Percentiles rank a stretch among this genome's conserved stretches.
phyloP scores from a whole-genome alignment of 495 filamentous ascomycete species.

The Aspergillus bertholletiae region DNA sequence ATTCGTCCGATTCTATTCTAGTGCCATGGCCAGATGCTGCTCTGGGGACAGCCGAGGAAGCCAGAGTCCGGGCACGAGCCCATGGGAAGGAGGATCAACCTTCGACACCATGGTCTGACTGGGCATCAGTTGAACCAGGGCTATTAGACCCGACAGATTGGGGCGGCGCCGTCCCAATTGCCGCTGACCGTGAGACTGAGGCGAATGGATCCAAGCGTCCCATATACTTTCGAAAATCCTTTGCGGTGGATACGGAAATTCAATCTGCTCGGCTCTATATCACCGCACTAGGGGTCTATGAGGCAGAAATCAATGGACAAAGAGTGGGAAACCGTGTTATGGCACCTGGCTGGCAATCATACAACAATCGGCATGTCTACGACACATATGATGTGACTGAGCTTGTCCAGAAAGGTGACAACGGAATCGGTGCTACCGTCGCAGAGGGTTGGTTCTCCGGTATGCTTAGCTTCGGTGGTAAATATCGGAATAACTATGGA shows the following conservation, averaged over 20 bases:
- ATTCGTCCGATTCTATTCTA: constrained; percentile 14
- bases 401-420: constrained; percentile 27
- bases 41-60: constrained; percentile 9
- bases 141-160: constrained; percentile 5
- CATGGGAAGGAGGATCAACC: background rate
- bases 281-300: constrained; percentile 43
- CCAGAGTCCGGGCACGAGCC: constrained; percentile 8
- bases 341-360: constrained; percentile 47
- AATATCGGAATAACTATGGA: constrained; percentile 32
- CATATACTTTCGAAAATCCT: constrained; percentile 2
- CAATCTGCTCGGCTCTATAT: constrained; percentile 35
- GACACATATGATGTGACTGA: constrained; percentile 47
- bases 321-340: constrained; percentile 34
- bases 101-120: constrained; percentile 10
- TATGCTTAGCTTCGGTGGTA: constrained; percentile 31
- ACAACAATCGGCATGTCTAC: constrained; percentile 41
- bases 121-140: constrained; percentile 8
- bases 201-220: constrained; percentile 1
- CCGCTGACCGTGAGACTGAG: constrained; percentile 1
- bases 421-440: constrained; percentile 42
- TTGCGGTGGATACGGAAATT: background rate
- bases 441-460: constrained; percentile 53
- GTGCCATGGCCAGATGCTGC: constrained; percentile 11
- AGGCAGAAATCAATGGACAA: constrained; percentile 39
- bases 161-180: constrained; percentile 10